These are phyloP conservation scores for Pseudogymnoascus verrucosus DNA, from an alignment of 2,329 filamentous ascomycete species.

Conservation along the genomic window DNA sequence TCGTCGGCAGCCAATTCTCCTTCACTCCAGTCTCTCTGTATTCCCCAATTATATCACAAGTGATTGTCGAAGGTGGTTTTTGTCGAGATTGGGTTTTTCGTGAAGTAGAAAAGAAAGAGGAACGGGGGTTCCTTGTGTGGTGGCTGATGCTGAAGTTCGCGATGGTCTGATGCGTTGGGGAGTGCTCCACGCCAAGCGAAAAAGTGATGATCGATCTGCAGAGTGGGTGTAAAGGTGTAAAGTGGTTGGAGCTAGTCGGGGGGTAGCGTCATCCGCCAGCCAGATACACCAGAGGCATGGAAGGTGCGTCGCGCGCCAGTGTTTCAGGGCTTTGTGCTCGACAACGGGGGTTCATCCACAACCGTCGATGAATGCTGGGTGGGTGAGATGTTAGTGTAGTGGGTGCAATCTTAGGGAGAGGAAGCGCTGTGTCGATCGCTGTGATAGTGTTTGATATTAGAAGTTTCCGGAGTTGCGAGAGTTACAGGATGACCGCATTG, in stretches of 20 bases:
- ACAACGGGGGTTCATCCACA: background rate
- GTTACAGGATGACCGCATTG: background rate
- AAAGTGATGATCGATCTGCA: slow-evolving; percentile 1
- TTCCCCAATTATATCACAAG: background rate
- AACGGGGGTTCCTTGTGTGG: background rate
- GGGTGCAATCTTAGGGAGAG: background rate
- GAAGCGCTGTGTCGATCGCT: background rate
- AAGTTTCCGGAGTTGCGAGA: background rate
- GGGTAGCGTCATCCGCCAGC: background rate
- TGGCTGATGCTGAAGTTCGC: background rate
- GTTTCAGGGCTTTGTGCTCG: background rate
- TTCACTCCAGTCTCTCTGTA: background rate
- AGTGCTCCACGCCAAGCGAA: background rate
- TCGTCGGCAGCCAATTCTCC: background rate
- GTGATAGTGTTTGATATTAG: background rate
- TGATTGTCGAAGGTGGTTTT: background rate
- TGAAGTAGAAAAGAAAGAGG: background rate
- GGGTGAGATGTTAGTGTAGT: background rate
- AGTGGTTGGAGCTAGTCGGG: background rate
- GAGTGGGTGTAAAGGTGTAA: background rate
- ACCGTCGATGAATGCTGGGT: background rate
- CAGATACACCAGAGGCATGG: background rate
- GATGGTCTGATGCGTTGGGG: background rate
- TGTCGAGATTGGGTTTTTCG: background rate
- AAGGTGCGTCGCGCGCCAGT: background rate